Evolutionary conservation across 108 stramenopile genomes (phyloP).

Genomic region (Epithemia pelagica): DNA sequence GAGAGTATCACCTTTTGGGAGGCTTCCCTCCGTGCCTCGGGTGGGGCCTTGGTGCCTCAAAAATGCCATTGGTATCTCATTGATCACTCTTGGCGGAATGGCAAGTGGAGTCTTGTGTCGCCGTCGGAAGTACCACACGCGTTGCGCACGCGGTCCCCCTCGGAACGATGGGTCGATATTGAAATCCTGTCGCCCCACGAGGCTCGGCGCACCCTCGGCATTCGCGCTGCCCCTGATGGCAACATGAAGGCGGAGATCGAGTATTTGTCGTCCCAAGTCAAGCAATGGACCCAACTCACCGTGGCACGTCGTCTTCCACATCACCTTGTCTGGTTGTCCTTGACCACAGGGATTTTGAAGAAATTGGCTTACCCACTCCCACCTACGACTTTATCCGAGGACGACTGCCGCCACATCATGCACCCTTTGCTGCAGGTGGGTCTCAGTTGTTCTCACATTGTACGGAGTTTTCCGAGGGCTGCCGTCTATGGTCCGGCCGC

Average conservation of each 20-base stretch:
- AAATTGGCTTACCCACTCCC: background rate
- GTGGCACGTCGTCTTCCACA: background rate
- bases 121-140: too few relatives aligned
- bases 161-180: background rate
- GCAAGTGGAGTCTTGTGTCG: background rate
- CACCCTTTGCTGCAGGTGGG: background rate
- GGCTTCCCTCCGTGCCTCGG: background rate
- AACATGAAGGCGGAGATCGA: background rate
- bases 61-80: background rate
- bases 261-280: background rate
- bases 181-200: background rate
- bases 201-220: background rate
- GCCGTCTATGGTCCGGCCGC: background rate
- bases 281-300: background rate
- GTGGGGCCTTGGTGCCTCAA: background rate
- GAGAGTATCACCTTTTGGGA: background rate
- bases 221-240: background rate
- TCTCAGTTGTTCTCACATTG: background rate
- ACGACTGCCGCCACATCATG: background rate
- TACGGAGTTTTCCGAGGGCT: background rate
- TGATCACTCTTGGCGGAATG: background rate
- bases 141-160: background rate
- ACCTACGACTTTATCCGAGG: background rate
- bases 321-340: background rate
- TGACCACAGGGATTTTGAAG: background rate